These are phyloP conservation scores for Peniophora sp. DNA, from an alignment of 1,284 basidiomycete species.

Conservation along the genomic window DNA sequence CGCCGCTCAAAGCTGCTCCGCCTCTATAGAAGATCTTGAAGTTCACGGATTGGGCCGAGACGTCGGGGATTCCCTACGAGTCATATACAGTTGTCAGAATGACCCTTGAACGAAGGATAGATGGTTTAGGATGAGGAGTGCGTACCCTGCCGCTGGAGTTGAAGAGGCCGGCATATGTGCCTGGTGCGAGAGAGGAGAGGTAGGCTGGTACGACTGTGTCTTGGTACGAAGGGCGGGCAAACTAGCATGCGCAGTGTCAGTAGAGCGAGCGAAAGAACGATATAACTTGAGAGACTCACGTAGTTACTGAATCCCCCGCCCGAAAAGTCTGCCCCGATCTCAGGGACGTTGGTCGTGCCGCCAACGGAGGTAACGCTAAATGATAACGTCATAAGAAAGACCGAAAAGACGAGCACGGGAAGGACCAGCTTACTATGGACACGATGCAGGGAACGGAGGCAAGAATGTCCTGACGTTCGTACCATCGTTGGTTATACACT, in stretches of 20 bases:
- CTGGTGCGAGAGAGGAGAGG: not conserved
- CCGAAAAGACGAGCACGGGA: conserved; percentile 21
- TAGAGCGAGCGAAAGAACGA: too few relatives aligned
- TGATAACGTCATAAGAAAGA: conserved; percentile 12
- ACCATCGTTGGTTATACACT: conserved; percentile 32
- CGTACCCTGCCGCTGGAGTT: conserved; percentile 10
- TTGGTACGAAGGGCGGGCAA: not conserved
- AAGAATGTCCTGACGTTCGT: conserved; percentile 28
- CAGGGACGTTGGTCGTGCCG: conserved; percentile 45
- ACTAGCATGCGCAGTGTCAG: not conserved
- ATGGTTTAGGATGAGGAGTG: conserved; percentile 3
- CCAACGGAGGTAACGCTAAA: conserved; percentile 45
- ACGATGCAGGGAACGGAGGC: conserved; percentile 34
- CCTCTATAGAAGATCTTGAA: conserved; percentile 29
- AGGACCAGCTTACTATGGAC: not conserved
- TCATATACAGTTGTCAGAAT: conserved; percentile 1
- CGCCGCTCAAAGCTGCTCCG: conserved; percentile 43
- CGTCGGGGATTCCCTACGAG: conserved; percentile 52
- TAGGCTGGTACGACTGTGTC: not conserved
- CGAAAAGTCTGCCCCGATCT: conserved; percentile 23
- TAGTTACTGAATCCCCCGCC: not conserved
- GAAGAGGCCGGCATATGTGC: not conserved
- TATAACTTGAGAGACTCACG: not conserved
- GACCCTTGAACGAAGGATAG: conserved; percentile 3
- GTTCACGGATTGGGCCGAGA: conserved; percentile 31